Base-by-base conservation (phyloP, 2,329 filamentous ascomycete species). In the Scedosporium boydii region DNA sequence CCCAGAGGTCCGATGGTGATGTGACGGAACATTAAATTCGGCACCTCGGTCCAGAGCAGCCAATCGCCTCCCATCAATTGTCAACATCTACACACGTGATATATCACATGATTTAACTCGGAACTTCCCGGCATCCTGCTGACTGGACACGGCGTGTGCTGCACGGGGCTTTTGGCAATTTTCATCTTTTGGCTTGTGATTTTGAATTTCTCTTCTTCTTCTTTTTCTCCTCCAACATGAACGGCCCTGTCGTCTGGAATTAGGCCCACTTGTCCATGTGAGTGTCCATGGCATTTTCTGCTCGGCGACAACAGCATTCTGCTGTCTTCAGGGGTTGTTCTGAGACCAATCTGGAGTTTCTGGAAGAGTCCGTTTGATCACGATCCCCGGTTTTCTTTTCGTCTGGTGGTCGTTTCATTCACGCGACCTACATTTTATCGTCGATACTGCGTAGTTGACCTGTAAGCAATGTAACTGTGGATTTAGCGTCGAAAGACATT, bases 381-480 rank as follows among this genome's bases (percentile, higher is more conserved):
- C 80, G 78, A 74, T 78, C 75, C 68, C 76, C 76, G 76, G 74
- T 74, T 68, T 71, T 63, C 66, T 42, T 69, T 72, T 77, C 73
- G 75, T 82, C 79, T 78, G 76, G 72, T 73, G 77, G 75, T 73
- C 76, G 80, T 82, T 82, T 82, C 80, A 82, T 81, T 80, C 76
- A 76, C 69, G 79, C 80, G 80, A 82, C 82, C 80, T 80, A 82
- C 80, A 82, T 61, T 38, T 38, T 10, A 10, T 7, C 12, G n/a
- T 23, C 9, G 10, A 48, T 48, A 1, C 34, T 38, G 34, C 34
- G 34, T 38, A 34, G 29, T 34, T 34, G 29, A 9, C 29, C 29
- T 34, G 29, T 34, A 34, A 10, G 1, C 29, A 34, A 34, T 7
- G 7, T 29, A 3, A 34, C 29, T 7, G 3, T 34, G 6, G 1